Conservation (phyloP, 2,329 filamentous ascomycete genomes). For the Amauroascus niger region DNA sequence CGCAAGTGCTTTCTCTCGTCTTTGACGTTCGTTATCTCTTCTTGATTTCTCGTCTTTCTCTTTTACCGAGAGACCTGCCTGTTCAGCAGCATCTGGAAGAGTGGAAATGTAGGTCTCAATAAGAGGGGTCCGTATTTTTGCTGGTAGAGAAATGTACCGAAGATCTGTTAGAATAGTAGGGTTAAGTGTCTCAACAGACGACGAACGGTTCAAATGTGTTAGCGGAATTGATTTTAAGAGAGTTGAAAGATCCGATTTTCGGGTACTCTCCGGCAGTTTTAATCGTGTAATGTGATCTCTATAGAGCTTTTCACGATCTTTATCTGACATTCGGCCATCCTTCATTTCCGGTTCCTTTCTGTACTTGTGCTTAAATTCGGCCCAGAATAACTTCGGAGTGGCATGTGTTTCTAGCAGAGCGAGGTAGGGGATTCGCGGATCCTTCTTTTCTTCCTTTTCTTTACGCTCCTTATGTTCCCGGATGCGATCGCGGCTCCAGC, state of each 20-base stretch:
- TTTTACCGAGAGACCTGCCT: slow-evolving; percentile 29
- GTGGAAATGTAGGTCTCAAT: slow-evolving; percentile 39
- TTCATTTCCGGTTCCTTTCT: slow-evolving; percentile 69
- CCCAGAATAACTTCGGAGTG: slow-evolving; percentile 90
- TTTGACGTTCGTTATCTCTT: slow-evolving; percentile 34
- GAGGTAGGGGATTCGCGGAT: slow-evolving; percentile 75
- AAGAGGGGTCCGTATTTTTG: slow-evolving; percentile 32
- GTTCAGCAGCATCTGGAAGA: slow-evolving; percentile 31
- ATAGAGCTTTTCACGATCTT: slow-evolving; percentile 42
- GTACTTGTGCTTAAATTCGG: slow-evolving; percentile 88
- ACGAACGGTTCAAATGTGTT: slow-evolving; percentile 33
- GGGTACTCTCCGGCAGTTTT: slow-evolving; percentile 38
- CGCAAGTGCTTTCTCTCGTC: slow-evolving; percentile 36
- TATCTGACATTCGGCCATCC: slow-evolving; percentile 37
- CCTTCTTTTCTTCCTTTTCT: slow-evolving; percentile 65
- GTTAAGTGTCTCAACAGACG: slow-evolving; percentile 33
- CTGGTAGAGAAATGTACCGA: slow-evolving; percentile 35
- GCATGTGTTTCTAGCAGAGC: slow-evolving; percentile 71
- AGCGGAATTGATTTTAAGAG: slow-evolving; percentile 38
- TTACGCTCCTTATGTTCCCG: slow-evolving; percentile 61
- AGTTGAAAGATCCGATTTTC: slow-evolving; percentile 39
- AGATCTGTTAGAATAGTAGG: slow-evolving; percentile 36
- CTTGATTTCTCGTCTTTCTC: slow-evolving; percentile 31
- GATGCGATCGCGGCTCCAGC: slow-evolving; percentile 73
- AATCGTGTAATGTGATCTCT: slow-evolving; percentile 39